Evolutionary conservation across 176 grass and related monocot genomes (phyloP).

Genomic region (Oryza coarctata): DNA sequence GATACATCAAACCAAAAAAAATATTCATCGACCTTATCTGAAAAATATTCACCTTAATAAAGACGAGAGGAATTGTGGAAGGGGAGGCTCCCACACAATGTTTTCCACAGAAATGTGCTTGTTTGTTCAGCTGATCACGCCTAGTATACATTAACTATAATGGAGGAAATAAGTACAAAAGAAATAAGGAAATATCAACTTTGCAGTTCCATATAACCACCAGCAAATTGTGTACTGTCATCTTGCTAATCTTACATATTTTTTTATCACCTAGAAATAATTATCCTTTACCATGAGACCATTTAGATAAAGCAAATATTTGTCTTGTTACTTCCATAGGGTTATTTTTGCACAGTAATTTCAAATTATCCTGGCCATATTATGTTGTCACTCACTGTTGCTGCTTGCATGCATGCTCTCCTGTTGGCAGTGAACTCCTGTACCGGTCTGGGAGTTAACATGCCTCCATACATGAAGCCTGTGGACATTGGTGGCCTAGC

Average conservation of each 20-base stretch:
- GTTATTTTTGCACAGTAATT: background rate
- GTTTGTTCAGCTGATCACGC: background rate
- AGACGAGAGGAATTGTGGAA: too few relatives aligned
- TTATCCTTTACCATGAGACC: too few relatives aligned
- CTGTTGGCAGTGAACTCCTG: slow-evolving; percentile 61
- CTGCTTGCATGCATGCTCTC: background rate
- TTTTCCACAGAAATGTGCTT: too few relatives aligned
- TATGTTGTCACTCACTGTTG: background rate
- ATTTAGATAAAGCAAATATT: too few relatives aligned
- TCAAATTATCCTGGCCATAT: background rate
- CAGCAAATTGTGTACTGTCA: background rate
- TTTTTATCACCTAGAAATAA: too few relatives aligned
- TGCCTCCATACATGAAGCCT: slow-evolving; percentile 41
- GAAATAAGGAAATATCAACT: background rate
- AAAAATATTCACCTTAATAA: too few relatives aligned
- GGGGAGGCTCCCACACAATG: too few relatives aligned
- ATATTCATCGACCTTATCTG: too few relatives aligned
- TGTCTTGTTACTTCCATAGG: too few relatives aligned
- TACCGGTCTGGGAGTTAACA: slow-evolving; percentile 27
- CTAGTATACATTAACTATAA: background rate
- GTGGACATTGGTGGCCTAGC: slow-evolving; percentile 25
- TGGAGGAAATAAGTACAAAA: background rate
- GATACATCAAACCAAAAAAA: too few relatives aligned
- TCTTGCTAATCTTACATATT: background rate
- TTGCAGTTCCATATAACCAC: background rate